Base-by-base conservation (phyloP, 176 grass and related monocot genomes). In the Hsuehochloa calcarea region DNA sequence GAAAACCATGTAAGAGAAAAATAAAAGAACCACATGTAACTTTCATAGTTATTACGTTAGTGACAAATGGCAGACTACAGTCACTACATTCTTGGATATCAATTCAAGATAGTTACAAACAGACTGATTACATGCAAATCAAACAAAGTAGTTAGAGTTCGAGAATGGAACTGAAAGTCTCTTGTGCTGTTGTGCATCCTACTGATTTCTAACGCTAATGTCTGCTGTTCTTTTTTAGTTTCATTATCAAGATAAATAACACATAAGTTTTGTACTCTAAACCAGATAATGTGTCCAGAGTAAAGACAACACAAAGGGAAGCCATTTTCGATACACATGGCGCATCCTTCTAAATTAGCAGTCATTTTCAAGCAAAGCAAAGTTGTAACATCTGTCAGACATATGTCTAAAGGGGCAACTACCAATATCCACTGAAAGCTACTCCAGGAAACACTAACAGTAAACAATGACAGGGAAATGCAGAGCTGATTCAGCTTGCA, bases 301-400 rank as follows among this genome's bases (percentile, higher is more conserved):
- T 43, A 14, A 16, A 20, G 1, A 51, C 31, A 27, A 22, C 23
- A 13, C 0, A 40, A 75, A 68, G 13, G 68, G 46, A 31, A 29
- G 34, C 39, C 11, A n/a, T 26, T 87, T 44, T 65, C 17, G 5
- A 35, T 15, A 74, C 34, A 67, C 31, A 85, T 6, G 35, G 23
- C 49, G 59, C 19, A n/a, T 31, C 19, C 6, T 35, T 10, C 6
- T 44, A n/a, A 87, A 74, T 19, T 34, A 45, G n/a, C n/a, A 26
- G 35, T 26, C 34, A 74, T 80, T 80, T 80, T 73, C 77, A 73
- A 26, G 19, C 37, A 79, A 65, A 19, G 10, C 37, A 20, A 72
- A 73, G 8, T 25, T 17, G 14, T 12, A 41, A 29, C 71, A 67
- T 55, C 45, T 22, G 47, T 54, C 15, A 54, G 44, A 9, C 68